Evolutionary conservation across 2,329 filamentous ascomycete species (phyloP), one percentile per base, ranked within the genome.

Genomic region (Neopestalotiopsis clavispora): DNA sequence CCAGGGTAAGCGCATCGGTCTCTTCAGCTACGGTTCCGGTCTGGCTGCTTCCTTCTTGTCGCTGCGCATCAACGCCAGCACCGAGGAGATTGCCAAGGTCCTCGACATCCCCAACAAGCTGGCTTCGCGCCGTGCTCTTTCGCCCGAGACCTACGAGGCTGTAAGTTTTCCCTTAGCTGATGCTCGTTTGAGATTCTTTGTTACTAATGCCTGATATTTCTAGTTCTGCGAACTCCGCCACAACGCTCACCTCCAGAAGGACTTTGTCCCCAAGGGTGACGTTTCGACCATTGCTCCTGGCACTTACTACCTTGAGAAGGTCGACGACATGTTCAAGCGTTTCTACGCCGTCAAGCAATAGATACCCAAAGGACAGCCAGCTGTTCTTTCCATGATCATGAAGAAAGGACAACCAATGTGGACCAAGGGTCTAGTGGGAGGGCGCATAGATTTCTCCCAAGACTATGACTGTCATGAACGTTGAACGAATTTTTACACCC

Each of bases 291-390:
- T 96, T 68, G 78, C 80, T 70, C 82, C 87, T 69, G 91, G 90
- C 69, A 90, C 90, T 28, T 96, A 95, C 85, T 96, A 95, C 84
- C 87, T 96, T 69, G 89, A 89, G 78, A 90, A 91, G 80, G 88
- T 96, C 62, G 93, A 96, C 77, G 92, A 94, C 75, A 94, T 94
- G 92, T 96, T 93, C 90, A 91, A 92, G 84, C 89, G 93, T 76
- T 88, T 88, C 79, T 96, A 96, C 82, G 83, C 86, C 68, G 79
- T 95, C 84, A 93, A 95, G 87, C 90, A 87, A 80, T 95, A 52
- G 88, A 73, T 64, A 40, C 23, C 23, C 34, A 38, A 42, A 32
- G 28, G 30, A 34, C 28, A 62, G 59, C 30, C 30, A 40, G 57
- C 13, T 59, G 9, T 34, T 59, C 57, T 30, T 59, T 62, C 34